Evolutionary conservation across 495 filamentous ascomycete genomes (phyloP), one percentile per base, ranked within the genome.

Genomic region (Talaromyces trachyspermus): DNA sequence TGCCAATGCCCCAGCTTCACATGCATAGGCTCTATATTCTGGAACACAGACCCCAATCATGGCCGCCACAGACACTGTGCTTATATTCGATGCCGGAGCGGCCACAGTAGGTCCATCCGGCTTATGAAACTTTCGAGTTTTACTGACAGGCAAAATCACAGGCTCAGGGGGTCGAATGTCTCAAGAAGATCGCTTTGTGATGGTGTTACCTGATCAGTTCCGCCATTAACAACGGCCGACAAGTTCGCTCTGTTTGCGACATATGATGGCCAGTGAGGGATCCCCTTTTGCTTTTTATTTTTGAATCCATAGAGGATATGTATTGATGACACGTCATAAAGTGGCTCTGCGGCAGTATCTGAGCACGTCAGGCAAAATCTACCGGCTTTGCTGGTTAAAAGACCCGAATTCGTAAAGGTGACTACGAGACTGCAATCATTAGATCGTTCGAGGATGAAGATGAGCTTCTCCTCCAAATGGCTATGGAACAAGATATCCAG

Each of bases 221-320:
- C 58, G 12, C 55, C 55, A 12, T 52, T 52, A 5, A 36, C 57
- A 4, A 56, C 55, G 14, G 42, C 60, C 12, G 61, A 66, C n/a
- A 61, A 60, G 11, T 11, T 71, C 14, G 68, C 60, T 7, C 59
- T 66, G 30, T 64, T 71, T 48, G 65, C 64, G 9, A 52, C 69
- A 10, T 71, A 68, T 45, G 68, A 71, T 35, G 68, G 68, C 29
- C 65, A 71, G 68, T 71, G 54, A 49, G 67, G 23, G n/a, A n/a
- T n/a, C 39, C 23, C 11, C 12, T 12, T 30, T 12, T 10, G 14
- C 18, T n/a, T 18, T 38, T 52, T 48, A 46, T 46, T 24, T 44
- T 26, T 32, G 19, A 37, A 32, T 46, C 17, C 8, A 2, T 19
- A 14, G 9, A 18, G 43, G 17, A 46, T 14, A n/a, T n/a, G n/a